These are phyloP conservation scores for Kondoa subrosea DNA, from an alignment of 768 basidiomycete genomes.

Conservation along the genomic window DNA sequence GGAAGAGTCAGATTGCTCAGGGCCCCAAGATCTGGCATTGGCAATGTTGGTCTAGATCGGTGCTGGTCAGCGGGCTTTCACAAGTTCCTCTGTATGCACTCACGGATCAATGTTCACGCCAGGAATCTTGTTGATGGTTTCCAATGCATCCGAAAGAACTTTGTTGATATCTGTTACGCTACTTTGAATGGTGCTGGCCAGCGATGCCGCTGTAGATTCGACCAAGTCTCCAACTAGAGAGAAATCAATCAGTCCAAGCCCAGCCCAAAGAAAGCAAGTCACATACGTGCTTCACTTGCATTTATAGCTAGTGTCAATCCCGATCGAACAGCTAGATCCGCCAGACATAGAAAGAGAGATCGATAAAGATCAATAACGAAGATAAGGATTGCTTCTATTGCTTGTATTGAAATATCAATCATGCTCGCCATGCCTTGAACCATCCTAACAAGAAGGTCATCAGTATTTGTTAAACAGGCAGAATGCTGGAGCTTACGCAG, in stretches of 20 bases:
- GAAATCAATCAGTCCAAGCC: too few species aligned
- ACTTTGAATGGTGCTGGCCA: not conserved
- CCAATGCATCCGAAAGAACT: not conserved
- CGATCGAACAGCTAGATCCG: constrained; percentile 75
- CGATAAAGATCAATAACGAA: constrained; percentile 84
- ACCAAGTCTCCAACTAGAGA: not conserved
- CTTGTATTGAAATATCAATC: not conserved
- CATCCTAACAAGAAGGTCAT: not conserved
- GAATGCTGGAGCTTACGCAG: not conserved
- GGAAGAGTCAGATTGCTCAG: constrained; percentile 67
- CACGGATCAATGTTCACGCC: not conserved
- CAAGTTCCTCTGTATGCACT: not conserved
- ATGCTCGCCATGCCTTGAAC: not conserved
- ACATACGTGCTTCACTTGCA: constrained; percentile 57
- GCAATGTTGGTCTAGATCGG: constrained; percentile 45
- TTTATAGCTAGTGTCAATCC: constrained; percentile 59
- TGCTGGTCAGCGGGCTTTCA: too few species aligned
- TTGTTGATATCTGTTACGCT: not conserved
- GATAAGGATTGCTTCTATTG: constrained; percentile 60
- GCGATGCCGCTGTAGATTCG: not conserved
- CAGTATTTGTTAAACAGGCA: not conserved
- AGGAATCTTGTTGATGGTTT: not conserved
- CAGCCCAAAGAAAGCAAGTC: too few species aligned
- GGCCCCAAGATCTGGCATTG: constrained; percentile 53
- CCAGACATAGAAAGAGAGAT: constrained; percentile 78